Evolutionary conservation across 257 asterid genomes (phyloP).

Genomic region (Nicotiana benthamiana): DNA sequence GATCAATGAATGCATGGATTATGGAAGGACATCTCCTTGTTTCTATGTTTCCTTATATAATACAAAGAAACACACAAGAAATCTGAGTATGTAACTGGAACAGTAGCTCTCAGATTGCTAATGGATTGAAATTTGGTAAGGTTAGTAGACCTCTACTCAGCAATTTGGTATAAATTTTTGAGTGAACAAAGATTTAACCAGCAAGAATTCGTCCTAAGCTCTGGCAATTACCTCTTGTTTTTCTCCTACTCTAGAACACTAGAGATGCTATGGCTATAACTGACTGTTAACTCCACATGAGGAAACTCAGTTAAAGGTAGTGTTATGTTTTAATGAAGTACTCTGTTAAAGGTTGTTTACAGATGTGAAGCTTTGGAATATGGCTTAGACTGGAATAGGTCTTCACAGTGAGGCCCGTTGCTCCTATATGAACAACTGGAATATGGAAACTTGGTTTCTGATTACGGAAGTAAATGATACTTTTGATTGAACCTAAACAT

Average conservation of each 20-base stretch:
- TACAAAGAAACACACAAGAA: not conserved
- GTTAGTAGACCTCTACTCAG: not conserved
- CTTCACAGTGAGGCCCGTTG: not conserved
- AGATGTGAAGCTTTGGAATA: not conserved
- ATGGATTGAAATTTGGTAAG: not conserved
- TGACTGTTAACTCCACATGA: not conserved
- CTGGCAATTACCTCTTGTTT: not conserved
- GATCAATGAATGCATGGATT: not conserved
- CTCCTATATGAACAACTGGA: not conserved
- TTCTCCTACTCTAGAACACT: not conserved
- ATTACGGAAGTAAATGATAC: not conserved
- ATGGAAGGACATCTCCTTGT: not conserved
- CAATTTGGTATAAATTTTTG: not conserved
- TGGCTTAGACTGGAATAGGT: not conserved
- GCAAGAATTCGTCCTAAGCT: not conserved
- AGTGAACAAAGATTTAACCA: not conserved
- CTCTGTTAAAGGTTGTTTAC: not conserved
- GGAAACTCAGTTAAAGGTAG: not conserved
- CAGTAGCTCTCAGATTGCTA: not conserved
- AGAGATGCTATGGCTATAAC: not conserved
- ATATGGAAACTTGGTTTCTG: not conserved
- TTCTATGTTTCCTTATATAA: not conserved
- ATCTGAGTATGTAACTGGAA: not conserved
- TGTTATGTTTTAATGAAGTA: not conserved
- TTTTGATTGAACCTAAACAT: not conserved